phyloP scores from a whole-genome alignment of 2,329 filamentous ascomycete genomes.

The Acrocalymma vagum region DNA sequence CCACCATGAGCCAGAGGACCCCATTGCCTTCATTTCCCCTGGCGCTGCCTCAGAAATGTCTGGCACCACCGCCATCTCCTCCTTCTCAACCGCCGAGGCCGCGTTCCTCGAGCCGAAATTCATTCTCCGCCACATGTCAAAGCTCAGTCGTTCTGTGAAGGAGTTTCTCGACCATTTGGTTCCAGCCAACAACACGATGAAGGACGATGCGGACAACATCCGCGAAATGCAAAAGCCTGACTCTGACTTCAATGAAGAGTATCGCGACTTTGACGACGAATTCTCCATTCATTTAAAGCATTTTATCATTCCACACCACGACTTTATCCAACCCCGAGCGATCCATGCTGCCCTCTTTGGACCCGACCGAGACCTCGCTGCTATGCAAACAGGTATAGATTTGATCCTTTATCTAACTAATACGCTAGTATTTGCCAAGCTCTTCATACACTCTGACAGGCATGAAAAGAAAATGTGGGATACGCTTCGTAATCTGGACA shows the following conservation, averaged over 20 bases:
- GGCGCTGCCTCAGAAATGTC: conserved; percentile 53
- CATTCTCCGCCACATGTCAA: conserved; percentile 52
- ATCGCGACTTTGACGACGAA: conserved; percentile 40
- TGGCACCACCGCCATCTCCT: conserved; percentile 57
- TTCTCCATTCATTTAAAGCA: conserved; percentile 45
- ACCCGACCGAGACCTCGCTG: conserved; percentile 25
- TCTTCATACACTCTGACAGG: conserved; percentile 42
- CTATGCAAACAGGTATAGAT: conserved; percentile 43
- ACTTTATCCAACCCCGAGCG: conserved; percentile 51
- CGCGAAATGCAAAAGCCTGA: conserved; percentile 41
- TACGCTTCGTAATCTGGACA: conserved; percentile 41
- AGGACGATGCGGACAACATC: conserved; percentile 30
- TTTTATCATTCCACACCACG: conserved; percentile 47
- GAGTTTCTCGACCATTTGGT: conserved; percentile 43
- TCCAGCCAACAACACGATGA: conserved; percentile 30
- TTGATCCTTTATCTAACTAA: conserved; percentile 56
- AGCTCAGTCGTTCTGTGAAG: conserved; percentile 39
- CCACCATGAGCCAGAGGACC: conserved; percentile 12
- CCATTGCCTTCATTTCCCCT: conserved; percentile 37
- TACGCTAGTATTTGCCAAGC: conserved; percentile 51
- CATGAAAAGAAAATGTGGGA: conserved; percentile 38
- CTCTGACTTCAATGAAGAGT: conserved; percentile 50
- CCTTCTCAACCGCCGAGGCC: conserved; percentile 55
- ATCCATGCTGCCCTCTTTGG: conserved; percentile 51
- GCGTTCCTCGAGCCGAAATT: conserved; percentile 51